phyloP scores from a whole-genome alignment of 176 grass and related monocot genomes.

The Bonia amplexicaulis region DNA sequence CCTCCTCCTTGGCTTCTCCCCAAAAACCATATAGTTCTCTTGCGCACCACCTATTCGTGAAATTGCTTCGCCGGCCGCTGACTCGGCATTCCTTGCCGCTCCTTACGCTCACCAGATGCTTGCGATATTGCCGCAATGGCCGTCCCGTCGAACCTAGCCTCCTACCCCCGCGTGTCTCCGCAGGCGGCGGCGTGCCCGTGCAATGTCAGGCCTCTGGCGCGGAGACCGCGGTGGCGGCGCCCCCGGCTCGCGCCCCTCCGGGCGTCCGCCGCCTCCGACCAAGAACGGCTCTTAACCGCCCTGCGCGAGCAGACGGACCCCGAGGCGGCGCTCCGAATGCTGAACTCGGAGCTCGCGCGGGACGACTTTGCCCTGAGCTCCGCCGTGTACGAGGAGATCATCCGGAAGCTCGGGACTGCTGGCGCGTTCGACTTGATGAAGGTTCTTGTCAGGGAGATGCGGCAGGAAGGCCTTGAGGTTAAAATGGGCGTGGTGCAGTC shows the following conservation, averaged over 20 bases:
- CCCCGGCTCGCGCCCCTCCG: background rate
- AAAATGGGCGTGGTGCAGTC: constrained; percentile 36
- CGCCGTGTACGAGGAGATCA: constrained; percentile 63
- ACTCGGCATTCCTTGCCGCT: background rate
- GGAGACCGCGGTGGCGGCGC: background rate
- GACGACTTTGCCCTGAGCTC: constrained; percentile 21
- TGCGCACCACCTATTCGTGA: background rate
- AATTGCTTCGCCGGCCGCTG: background rate
- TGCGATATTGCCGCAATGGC: constrained; percentile 61
- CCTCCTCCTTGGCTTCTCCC: background rate
- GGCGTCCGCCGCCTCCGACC: constrained; percentile 30
- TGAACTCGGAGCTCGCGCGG: constrained; percentile 46
- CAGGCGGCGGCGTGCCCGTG: background rate
- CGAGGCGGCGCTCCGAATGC: constrained; percentile 44
- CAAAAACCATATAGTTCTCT: background rate
- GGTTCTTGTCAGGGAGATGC: constrained; percentile 53
- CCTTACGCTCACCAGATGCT: constrained; percentile 32
- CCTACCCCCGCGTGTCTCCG: constrained; percentile 28
- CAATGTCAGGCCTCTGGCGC: background rate
- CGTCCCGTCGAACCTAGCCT: constrained; percentile 35
- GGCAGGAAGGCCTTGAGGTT: constrained; percentile 42
- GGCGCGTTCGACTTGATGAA: constrained; percentile 61
- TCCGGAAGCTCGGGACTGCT: constrained; percentile 52
- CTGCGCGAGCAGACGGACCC: constrained; percentile 64
- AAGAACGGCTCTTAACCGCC: constrained; percentile 35